These are phyloP conservation scores for Aschersonia sp. DNA, from an alignment of 2,329 filamentous ascomycete species.

Conservation along the genomic window DNA sequence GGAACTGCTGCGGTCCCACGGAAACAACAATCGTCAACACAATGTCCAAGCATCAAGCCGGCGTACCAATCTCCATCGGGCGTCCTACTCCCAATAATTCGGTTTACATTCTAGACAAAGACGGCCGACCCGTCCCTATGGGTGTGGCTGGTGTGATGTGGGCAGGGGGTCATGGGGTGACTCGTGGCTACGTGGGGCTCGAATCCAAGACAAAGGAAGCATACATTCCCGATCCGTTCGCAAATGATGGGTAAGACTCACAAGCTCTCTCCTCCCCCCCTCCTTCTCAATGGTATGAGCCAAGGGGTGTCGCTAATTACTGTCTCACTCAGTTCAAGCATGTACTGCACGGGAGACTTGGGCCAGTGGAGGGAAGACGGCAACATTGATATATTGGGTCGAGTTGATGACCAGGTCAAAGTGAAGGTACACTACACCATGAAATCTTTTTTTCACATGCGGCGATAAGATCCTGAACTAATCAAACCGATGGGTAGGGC, in stretches of 20 bases:
- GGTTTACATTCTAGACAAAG: conserved; percentile 37
- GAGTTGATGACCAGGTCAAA: conserved; percentile 48
- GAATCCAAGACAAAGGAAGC: conserved; percentile 32
- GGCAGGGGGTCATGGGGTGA: conserved; percentile 40
- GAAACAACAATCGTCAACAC: conserved; percentile 47
- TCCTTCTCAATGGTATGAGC: conserved; percentile 1
- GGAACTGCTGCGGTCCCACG: conserved; percentile 45
- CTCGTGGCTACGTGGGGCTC: conserved; percentile 40
- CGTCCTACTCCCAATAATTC: conserved; percentile 40
- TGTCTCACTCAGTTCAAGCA: conserved; percentile 21
- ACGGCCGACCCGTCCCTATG: conserved; percentile 25
- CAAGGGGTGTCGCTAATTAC: conserved; percentile 2
- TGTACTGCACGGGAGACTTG: conserved; percentile 48
- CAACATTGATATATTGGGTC: conserved; percentile 37
- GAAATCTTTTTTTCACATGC: background rate
- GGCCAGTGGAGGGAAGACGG: conserved; percentile 39
- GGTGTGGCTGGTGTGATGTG: conserved; percentile 39
- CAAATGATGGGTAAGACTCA: conserved; percentile 29
- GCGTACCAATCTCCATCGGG: conserved; percentile 35
- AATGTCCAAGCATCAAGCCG: conserved; percentile 32
- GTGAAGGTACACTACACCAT: conserved; percentile 28
- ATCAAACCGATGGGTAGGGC: conserved; percentile 17
- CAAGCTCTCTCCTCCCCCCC: background rate
- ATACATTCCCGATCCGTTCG: conserved; percentile 36
- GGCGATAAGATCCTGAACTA: too few relatives aligned